Percentiles rank a stretch among this genome's conserved stretches.
phyloP scores from a whole-genome alignment of 495 filamentous ascomycete genomes.

The Aspergillus indologenus region DNA sequence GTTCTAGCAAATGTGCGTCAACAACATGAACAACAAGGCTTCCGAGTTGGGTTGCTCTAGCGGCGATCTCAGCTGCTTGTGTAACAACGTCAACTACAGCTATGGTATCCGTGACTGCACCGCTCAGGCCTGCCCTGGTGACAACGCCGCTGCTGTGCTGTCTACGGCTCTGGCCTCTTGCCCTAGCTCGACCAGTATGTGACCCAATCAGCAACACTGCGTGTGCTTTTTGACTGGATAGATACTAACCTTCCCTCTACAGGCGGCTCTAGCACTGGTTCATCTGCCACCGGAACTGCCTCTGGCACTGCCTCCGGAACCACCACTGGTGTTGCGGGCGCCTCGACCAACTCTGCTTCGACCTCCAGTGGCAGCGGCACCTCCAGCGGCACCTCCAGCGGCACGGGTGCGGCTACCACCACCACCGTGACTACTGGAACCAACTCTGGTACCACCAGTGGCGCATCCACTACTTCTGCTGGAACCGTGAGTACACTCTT shows the following conservation, averaged over 20 bases:
- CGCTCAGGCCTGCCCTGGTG: constrained; percentile 56
- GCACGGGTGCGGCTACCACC: constrained; percentile 10
- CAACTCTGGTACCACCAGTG: constrained; percentile 13
- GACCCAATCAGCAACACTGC: constrained; percentile 19
- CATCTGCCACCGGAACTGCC: constrained; percentile 17
- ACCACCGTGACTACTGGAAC: constrained; percentile 16
- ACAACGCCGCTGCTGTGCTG: constrained; percentile 38
- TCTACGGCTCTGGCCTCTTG: constrained; percentile 30
- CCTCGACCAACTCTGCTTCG: constrained; percentile 26
- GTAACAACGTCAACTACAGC: constrained; percentile 62
- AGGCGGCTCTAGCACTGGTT: constrained; percentile 23
- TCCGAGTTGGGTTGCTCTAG: constrained; percentile 54
- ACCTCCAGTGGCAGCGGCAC: constrained; percentile 18
- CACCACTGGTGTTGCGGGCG: constrained; percentile 27
- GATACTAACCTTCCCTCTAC: background rate
- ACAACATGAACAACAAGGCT: constrained; percentile 68
- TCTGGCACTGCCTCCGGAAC: constrained; percentile 22
- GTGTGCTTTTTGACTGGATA: background rate
- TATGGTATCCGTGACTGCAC: constrained; percentile 82
- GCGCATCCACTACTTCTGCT: constrained; percentile 8
- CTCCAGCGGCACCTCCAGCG: constrained; percentile 14
- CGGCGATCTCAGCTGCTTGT: constrained; percentile 65
- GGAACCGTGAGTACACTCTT: constrained; percentile 5
- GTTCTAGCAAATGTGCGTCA: constrained; percentile 63
- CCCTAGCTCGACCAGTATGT: constrained; percentile 11